These are phyloP conservation scores for Carex scoparia DNA, from an alignment of 176 grass and related monocot genomes.

Conservation along the genomic window DNA sequence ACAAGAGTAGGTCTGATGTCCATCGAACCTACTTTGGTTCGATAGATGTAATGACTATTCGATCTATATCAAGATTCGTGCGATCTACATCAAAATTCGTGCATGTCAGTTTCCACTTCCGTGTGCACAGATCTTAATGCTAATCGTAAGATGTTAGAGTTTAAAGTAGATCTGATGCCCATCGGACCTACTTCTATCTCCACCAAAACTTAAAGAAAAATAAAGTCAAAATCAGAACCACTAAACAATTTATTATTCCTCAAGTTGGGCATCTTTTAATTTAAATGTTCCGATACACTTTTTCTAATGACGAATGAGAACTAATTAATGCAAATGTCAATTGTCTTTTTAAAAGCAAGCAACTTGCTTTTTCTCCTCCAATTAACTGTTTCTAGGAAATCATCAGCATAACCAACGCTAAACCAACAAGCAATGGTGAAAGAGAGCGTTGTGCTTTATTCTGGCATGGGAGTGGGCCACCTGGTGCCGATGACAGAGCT, in stretches of 20 bases:
- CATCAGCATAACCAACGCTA: too few species aligned
- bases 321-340: neutral
- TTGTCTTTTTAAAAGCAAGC: neutral
- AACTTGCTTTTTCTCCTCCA: neutral
- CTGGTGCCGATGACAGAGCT: constrained; percentile 41
- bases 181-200: too few species aligned
- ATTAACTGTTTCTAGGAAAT: neutral
- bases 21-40: too few species aligned
- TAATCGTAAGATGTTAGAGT: too few species aligned
- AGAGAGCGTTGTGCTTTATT: constrained; percentile 35
- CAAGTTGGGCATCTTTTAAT: neutral
- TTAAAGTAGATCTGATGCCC: too few species aligned
- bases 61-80: too few species aligned
- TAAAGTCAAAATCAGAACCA: neutral
- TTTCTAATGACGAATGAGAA: neutral
- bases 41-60: too few species aligned
- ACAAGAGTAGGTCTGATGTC: too few species aligned
- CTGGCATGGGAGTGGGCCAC: constrained; percentile 51
- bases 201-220: neutral
- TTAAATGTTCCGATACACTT: too few species aligned
- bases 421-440: constrained; percentile 25
- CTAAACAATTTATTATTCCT: neutral
- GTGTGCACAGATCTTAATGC: too few species aligned
- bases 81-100: too few species aligned
- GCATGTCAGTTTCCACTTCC: too few species aligned